Conservation (phyloP, 768 basidiomycete genomes). For the Calocera viscosa region DNA sequence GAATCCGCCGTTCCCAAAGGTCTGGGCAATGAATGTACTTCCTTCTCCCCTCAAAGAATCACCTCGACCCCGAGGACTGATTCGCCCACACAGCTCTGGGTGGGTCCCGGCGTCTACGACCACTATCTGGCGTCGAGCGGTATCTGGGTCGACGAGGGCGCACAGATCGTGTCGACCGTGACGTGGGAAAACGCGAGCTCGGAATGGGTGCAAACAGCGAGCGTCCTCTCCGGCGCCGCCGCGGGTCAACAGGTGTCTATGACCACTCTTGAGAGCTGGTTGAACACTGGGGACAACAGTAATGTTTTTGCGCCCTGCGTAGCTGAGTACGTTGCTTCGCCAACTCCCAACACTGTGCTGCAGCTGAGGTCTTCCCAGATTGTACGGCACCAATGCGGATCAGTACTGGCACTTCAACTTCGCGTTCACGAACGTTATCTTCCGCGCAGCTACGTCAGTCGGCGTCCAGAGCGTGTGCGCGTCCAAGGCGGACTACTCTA, state of each 20-base stretch:
- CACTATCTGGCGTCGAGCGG: neutral
- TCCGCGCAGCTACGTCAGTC: neutral
- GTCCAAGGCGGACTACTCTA: neutral
- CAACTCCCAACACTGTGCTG: too few relatives aligned
- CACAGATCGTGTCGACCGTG: neutral
- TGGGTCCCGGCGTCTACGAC: neutral
- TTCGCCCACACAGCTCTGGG: neutral
- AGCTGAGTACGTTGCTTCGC: neutral
- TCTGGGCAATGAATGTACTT: slow-evolving; percentile 8
- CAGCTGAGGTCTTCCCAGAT: neutral
- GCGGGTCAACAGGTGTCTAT: neutral
- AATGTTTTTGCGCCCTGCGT: neutral
- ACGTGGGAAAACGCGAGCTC: neutral
- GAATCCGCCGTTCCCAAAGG: slow-evolving; percentile 1
- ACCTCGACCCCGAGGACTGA: neutral
- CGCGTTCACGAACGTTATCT: slow-evolving; percentile 3
- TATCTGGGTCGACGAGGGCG: slow-evolving; percentile 9
- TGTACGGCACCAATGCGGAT: neutral
- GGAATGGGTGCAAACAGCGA: neutral
- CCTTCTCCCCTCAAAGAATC: neutral
- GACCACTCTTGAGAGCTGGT: neutral
- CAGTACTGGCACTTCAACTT: slow-evolving; percentile 9
- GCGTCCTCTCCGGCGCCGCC: slow-evolving; percentile 2
- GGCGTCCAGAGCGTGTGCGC: neutral
- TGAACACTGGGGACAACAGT: neutral